These are phyloP conservation scores for Metschnikowia henanensis DNA, from an alignment of 805 yeast genomes.

Conservation along the genomic window DNA sequence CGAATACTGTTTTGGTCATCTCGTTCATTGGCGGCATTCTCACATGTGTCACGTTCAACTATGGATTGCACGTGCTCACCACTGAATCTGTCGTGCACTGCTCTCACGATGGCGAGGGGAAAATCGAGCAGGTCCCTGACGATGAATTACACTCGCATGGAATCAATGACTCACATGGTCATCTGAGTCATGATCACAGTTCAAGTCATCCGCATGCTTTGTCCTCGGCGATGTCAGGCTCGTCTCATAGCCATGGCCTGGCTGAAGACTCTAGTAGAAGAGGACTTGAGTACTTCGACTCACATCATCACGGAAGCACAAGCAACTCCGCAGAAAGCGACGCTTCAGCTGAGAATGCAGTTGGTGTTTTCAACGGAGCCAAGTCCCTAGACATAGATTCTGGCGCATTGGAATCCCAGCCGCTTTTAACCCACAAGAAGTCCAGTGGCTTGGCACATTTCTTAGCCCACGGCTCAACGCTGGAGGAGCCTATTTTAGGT, in stretches of 20 bases:
- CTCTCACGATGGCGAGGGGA: conserved; percentile 53
- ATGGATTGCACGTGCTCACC: conserved; percentile 68
- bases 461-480: conserved; percentile 20
- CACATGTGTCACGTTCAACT: conserved; percentile 60
- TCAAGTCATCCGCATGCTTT: conserved; percentile 16
- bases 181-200: conserved; percentile 15
- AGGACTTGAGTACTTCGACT: conserved; percentile 1
- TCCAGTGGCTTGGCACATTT: conserved; percentile 28
- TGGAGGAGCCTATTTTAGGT: conserved; percentile 31
- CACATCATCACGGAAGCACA: background rate
- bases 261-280: background rate
- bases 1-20: conserved; percentile 42
- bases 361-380: background rate
- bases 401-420: conserved; percentile 7
- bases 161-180: conserved; percentile 7
- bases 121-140: conserved; percentile 19
- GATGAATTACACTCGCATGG: conserved; percentile 9
- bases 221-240: background rate
- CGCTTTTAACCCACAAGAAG: conserved; percentile 15
- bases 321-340: background rate
- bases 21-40: conserved; percentile 59
- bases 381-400: background rate
- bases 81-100: conserved; percentile 86
- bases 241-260: background rate
- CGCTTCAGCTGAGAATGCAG: background rate